Conservation (phyloP, 2,329 filamentous ascomycete species). For the Thielaviopsis populi region DNA sequence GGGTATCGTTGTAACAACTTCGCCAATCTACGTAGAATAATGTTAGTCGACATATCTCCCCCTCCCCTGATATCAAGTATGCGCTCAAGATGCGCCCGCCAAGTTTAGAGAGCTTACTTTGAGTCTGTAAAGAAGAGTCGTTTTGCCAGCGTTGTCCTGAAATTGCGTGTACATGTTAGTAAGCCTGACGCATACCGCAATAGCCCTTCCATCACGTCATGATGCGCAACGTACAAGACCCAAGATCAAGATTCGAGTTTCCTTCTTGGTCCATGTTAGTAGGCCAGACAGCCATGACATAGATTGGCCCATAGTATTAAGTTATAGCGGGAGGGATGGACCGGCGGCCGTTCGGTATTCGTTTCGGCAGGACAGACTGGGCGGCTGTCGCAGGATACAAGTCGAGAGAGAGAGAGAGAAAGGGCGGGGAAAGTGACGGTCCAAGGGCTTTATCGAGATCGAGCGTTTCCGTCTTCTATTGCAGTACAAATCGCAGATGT, state of each 20-base stretch:
- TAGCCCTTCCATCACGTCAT: not conserved
- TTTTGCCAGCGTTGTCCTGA: constrained; percentile 98
- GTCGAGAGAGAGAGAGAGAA: not conserved
- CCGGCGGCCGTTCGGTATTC: not conserved
- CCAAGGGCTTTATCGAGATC: not conserved
- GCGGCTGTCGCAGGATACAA: not conserved
- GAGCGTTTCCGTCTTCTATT: not conserved
- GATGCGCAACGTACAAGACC: constrained; percentile 53
- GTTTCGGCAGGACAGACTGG: not conserved
- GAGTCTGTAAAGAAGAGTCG: constrained; percentile 85
- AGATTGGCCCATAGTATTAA: constrained; percentile 40
- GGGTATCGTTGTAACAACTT: constrained; percentile 97
- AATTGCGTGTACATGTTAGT: constrained; percentile 2
- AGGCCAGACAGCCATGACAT: constrained; percentile 57
- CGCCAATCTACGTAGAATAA: constrained; percentile 56
- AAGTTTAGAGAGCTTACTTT: constrained; percentile 48
- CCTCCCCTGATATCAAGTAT: not conserved
- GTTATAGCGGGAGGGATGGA: constrained; percentile 4
- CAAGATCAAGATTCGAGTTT: constrained; percentile 89
- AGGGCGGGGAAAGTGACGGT: not conserved
- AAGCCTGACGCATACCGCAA: not conserved
- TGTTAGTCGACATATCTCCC: constrained; percentile 4
- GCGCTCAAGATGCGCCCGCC: constrained; percentile 8
- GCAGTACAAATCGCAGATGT: not conserved
- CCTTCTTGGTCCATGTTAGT: constrained; percentile 75